These are phyloP conservation scores for Vitis riparia DNA, from an alignment of 164 flowering plant species.

Conservation along the genomic window DNA sequence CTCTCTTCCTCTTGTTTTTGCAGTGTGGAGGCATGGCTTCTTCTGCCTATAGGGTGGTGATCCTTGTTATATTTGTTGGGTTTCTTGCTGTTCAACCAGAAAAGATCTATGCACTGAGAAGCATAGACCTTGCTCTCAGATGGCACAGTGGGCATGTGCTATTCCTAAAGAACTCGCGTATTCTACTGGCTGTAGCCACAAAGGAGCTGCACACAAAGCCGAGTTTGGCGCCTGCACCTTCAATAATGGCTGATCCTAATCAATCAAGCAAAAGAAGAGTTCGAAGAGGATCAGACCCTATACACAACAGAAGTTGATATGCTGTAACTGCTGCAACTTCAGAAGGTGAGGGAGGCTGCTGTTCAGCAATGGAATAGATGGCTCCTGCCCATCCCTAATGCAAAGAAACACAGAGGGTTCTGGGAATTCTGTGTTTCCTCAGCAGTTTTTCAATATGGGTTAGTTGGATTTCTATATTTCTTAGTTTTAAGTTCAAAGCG, in stretches of 20 bases:
- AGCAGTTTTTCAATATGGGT: slow-evolving; percentile 22
- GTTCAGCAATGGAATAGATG: slow-evolving; percentile 9
- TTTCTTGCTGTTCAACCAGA: slow-evolving; percentile 41
- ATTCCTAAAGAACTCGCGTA: slow-evolving; percentile 14
- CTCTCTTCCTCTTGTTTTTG: slow-evolving; percentile 13
- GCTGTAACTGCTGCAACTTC: slow-evolving; percentile 8
- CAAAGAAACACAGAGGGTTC: slow-evolving; percentile 2
- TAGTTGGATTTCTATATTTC: slow-evolving; percentile 27
- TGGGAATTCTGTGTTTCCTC: slow-evolving; percentile 14
- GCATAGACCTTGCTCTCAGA: slow-evolving; percentile 49
- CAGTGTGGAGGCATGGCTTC: slow-evolving; percentile 30
- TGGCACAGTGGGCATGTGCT: slow-evolving; percentile 22
- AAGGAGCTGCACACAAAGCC: slow-evolving; percentile 31
- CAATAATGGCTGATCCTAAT: slow-evolving; percentile 46
- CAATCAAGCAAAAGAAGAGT: slow-evolving; percentile 66
- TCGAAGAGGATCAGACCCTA: slow-evolving; percentile 73
- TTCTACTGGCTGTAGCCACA: slow-evolving; percentile 15
- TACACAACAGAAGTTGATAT: slow-evolving; percentile 69
- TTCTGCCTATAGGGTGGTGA: slow-evolving; percentile 29
- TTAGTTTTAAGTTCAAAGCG: slow-evolving; percentile 10
- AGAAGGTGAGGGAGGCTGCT: not conserved
- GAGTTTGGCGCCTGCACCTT: slow-evolving; percentile 45
- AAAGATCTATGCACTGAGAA: slow-evolving; percentile 43
- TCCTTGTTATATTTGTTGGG: slow-evolving; percentile 49
- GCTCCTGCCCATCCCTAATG: slow-evolving; percentile 7